Conservation (phyloP, 2,329 filamentous ascomycete genomes). For the Chaetomiaceae sp. region DNA sequence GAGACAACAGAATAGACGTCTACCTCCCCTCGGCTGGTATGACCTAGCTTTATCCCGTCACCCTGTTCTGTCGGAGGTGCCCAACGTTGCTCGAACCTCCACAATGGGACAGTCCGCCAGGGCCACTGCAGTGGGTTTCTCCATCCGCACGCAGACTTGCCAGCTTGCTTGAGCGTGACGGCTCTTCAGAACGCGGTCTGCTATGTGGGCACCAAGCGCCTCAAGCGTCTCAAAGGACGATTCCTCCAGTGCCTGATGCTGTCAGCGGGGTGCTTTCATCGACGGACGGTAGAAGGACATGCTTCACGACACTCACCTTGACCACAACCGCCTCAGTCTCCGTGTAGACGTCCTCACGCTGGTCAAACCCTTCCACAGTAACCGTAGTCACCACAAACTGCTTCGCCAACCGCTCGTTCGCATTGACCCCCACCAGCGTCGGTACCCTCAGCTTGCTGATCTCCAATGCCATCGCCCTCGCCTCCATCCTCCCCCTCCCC, state of each 20-base stretch:
- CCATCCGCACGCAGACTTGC: slow-evolving; percentile 55
- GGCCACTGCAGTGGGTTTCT: slow-evolving; percentile 68
- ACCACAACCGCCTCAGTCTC: slow-evolving; percentile 55
- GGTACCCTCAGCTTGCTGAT: slow-evolving; percentile 57
- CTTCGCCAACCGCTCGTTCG: slow-evolving; percentile 60
- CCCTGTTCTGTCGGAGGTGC: background rate
- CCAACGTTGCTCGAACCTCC: slow-evolving; percentile 40
- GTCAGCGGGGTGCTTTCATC: slow-evolving; percentile 5
- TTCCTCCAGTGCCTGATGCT: slow-evolving; percentile 43
- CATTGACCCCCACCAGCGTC: slow-evolving; percentile 65
- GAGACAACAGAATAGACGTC: too few relatives aligned
- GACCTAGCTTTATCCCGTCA: too few relatives aligned
- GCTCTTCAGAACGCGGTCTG: slow-evolving; percentile 37
- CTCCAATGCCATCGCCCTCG: slow-evolving; percentile 35
- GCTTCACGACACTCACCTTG: slow-evolving; percentile 42
- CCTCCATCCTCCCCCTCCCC: slow-evolving; percentile 18
- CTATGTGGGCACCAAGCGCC: slow-evolving; percentile 48
- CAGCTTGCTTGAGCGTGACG: slow-evolving; percentile 34
- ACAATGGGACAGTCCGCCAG: slow-evolving; percentile 66
- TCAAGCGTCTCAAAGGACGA: slow-evolving; percentile 60
- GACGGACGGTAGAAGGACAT: slow-evolving; percentile 3
- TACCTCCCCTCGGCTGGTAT: too few relatives aligned
- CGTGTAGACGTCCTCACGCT: slow-evolving; percentile 44
- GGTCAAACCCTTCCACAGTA: slow-evolving; percentile 49
- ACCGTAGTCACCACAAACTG: slow-evolving; percentile 61